Conservation (phyloP, 2,329 filamentous ascomycete species). For the Lecanicillium sp. region DNA sequence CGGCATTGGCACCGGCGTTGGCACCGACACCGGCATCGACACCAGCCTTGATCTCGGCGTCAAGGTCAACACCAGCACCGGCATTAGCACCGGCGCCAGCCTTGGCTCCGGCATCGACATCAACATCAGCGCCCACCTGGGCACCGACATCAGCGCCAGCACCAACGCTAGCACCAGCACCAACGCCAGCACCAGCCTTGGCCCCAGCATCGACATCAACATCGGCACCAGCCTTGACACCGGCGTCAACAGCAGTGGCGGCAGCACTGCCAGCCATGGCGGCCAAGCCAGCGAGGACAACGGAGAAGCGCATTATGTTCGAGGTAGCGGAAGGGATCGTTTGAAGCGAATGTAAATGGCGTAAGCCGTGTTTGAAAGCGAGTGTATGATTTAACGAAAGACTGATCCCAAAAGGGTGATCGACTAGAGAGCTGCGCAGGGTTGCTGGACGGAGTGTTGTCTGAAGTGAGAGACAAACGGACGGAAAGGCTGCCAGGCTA, state of each 20-base stretch:
- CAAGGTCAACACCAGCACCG: conserved; percentile 26
- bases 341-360: too few relatives aligned
- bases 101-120: conserved; percentile 13
- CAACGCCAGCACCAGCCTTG: conserved; percentile 16
- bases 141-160: conserved; percentile 11
- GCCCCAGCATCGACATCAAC: conserved; percentile 23
- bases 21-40: conserved; percentile 21
- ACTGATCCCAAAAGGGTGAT: too few relatives aligned
- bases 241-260: conserved; percentile 16
- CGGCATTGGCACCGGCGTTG: not conserved
- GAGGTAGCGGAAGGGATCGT: too few relatives aligned
- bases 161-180: not conserved
- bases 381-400: too few relatives aligned
- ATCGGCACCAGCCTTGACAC: conserved; percentile 13
- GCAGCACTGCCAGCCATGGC: conserved; percentile 3
- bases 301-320: too few relatives aligned
- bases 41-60: conserved; percentile 19
- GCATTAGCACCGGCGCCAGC: conserved; percentile 23
- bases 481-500: too few relatives aligned
- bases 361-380: too few relatives aligned
- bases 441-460: too few relatives aligned
- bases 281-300: not conserved
- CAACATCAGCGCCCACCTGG: conserved; percentile 14
- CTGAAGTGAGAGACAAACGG: too few relatives aligned
- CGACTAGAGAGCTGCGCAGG: too few relatives aligned